Evolutionary conservation across 495 filamentous ascomycete genomes (phyloP).

Genomic region (Neurospora sp.): DNA sequence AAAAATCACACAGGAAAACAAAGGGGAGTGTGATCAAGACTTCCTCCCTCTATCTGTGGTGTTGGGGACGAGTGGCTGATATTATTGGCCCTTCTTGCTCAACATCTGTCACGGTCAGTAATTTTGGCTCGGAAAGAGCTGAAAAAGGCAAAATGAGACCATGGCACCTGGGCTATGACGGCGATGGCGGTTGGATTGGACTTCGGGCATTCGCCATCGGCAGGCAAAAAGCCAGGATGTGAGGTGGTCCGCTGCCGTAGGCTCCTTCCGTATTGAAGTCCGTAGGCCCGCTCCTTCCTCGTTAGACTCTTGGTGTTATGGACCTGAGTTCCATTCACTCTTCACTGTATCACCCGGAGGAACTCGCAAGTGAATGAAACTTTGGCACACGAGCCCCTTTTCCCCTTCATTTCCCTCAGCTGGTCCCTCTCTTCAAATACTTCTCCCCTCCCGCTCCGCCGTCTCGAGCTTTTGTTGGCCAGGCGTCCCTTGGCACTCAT

Average conservation of each 20-base stretch:
- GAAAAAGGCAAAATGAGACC: background rate
- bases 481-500: background rate
- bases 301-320: background rate
- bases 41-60: background rate
- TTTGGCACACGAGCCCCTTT: background rate
- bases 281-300: background rate
- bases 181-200: background rate
- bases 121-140: background rate
- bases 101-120: background rate
- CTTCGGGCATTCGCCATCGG: background rate
- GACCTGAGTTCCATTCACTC: background rate
- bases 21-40: background rate
- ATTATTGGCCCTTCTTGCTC: background rate
- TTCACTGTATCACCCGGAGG: background rate
- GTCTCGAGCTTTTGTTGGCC: background rate
- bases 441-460: background rate
- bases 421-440: background rate
- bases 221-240: background rate
- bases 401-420: accelerated
- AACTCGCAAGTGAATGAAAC: background rate
- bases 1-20: background rate
- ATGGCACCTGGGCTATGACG: background rate
- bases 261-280: background rate
- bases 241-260: background rate
- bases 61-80: background rate